A percentile compares a stretch with the other conserved stretches of the same genome.
Evolutionary conservation across 1,139 yeast species (phyloP).

Genomic region (Taiozyma onychis): DNA sequence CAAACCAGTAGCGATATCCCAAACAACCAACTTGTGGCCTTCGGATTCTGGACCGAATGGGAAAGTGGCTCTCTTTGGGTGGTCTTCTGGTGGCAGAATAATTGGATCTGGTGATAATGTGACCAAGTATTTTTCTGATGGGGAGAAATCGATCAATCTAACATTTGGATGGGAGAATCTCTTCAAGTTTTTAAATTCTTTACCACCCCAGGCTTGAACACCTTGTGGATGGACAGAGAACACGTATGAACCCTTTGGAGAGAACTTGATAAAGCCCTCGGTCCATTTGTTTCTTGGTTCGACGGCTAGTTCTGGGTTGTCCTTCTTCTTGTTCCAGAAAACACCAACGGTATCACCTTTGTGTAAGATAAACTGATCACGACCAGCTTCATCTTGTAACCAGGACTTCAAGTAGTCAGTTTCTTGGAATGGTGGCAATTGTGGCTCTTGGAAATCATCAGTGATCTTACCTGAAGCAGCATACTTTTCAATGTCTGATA

Average conservation of each 20-base stretch:
- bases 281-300: slow-evolving; percentile 85
- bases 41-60: slow-evolving; percentile 87
- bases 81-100: slow-evolving; percentile 58
- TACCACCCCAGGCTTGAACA: slow-evolving; percentile 95
- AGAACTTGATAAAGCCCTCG: slow-evolving; percentile 80
- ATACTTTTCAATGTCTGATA: slow-evolving; percentile 79
- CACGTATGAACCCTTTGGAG: slow-evolving; percentile 89
- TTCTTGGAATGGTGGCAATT: slow-evolving; percentile 61
- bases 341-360: slow-evolving; percentile 77
- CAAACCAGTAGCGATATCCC: slow-evolving; percentile 85
- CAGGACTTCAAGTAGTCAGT: slow-evolving; percentile 83
- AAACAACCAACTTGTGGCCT: slow-evolving; percentile 90
- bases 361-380: slow-evolving; percentile 87
- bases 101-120: slow-evolving; percentile 89
- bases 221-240: slow-evolving; percentile 93
- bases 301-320: slow-evolving; percentile 70
- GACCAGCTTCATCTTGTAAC: slow-evolving; percentile 84
- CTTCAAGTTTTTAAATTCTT: slow-evolving; percentile 63
- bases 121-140: slow-evolving; percentile 84
- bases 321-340: slow-evolving; percentile 78
- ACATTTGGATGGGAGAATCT: slow-evolving; percentile 89
- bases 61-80: slow-evolving; percentile 56
- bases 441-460: slow-evolving; percentile 66
- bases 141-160: slow-evolving; percentile 86
- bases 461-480: slow-evolving; percentile 63